These are phyloP conservation scores for Venturia carpophila DNA, from an alignment of 2,329 filamentous ascomycete genomes.

Conservation along the genomic window DNA sequence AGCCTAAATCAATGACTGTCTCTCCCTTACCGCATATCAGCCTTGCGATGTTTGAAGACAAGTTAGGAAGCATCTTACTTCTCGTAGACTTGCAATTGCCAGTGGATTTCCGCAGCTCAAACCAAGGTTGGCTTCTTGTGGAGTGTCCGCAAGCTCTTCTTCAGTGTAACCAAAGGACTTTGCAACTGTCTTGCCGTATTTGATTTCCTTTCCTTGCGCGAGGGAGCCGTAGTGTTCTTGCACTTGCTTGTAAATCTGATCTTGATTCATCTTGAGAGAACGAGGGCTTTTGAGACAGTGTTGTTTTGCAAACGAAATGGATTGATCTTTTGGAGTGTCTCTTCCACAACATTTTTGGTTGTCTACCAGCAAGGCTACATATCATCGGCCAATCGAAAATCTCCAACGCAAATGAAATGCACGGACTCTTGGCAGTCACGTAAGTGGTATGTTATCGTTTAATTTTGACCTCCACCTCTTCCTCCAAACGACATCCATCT, in stretches of 20 bases:
- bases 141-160: constrained; percentile 41
- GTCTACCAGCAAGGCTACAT: neutral
- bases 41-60: neutral
- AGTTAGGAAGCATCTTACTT: constrained; percentile 28
- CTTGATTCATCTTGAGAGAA: neutral
- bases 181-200: constrained; percentile 31
- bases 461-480: neutral
- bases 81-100: constrained; percentile 40
- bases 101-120: constrained; percentile 49
- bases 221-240: constrained; percentile 18
- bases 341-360: neutral
- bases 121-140: constrained; percentile 44
- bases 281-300: neutral
- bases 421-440: neutral
- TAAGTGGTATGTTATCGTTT: constrained; percentile 1
- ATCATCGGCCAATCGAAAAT: neutral
- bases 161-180: constrained; percentile 47
- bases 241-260: constrained; percentile 18
- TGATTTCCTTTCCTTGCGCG: neutral
- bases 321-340: neutral
- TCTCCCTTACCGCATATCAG: constrained; percentile 39
- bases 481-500: neutral
- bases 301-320: too few relatives aligned
- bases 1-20: constrained; percentile 50
- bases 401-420: neutral